Percentiles rank a stretch among this genome's conserved stretches.
These are phyloP conservation scores for Gynostemma pentaphyllum DNA, from an alignment of 306 rosid genomes.

Conservation along the genomic window DNA sequence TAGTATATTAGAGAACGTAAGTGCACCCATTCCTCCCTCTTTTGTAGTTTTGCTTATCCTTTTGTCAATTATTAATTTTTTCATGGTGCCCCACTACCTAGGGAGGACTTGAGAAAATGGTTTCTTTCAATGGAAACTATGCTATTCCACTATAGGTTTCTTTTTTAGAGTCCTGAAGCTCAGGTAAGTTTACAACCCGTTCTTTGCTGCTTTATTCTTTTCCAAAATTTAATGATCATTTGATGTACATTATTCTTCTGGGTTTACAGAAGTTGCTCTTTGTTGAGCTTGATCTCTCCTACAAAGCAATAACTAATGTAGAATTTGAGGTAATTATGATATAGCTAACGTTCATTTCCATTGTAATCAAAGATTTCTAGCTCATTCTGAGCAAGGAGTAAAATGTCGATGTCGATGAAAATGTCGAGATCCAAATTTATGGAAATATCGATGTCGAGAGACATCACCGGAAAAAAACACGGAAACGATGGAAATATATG, in stretches of 20 bases:
- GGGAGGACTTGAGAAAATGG: conserved; percentile 96
- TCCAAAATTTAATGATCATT: conserved; percentile 12
- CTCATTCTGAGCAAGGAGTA: not conserved
- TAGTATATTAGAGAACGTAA: conserved; percentile 88
- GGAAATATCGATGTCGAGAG: too few species aligned
- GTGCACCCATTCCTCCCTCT: not conserved
- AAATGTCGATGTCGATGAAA: too few species aligned
- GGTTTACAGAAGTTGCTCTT: conserved; percentile 47
- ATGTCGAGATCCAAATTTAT: too few species aligned
- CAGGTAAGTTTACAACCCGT: conserved; percentile 38
- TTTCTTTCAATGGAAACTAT: conserved; percentile 77
- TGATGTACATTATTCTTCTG: conserved; percentile 14
- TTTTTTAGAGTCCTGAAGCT: conserved; percentile 30
- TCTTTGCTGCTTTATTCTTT: not conserved
- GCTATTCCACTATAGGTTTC: conserved; percentile 72
- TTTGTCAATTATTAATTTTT: conserved; percentile 3
- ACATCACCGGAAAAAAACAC: too few species aligned
- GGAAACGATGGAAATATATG: too few species aligned
- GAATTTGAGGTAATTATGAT: conserved; percentile 62
- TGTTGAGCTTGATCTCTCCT: conserved; percentile 63
- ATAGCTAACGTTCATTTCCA: not conserved
- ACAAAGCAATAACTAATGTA: conserved; percentile 42
- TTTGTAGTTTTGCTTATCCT: not conserved
- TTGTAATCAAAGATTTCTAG: not conserved
- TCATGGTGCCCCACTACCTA: conserved; percentile 17